Percentiles rank a stretch among this genome's conserved stretches.
Evolutionary conservation across 495 filamentous ascomycete species (phyloP).

Genomic region (Aspergillus taichungensis): DNA sequence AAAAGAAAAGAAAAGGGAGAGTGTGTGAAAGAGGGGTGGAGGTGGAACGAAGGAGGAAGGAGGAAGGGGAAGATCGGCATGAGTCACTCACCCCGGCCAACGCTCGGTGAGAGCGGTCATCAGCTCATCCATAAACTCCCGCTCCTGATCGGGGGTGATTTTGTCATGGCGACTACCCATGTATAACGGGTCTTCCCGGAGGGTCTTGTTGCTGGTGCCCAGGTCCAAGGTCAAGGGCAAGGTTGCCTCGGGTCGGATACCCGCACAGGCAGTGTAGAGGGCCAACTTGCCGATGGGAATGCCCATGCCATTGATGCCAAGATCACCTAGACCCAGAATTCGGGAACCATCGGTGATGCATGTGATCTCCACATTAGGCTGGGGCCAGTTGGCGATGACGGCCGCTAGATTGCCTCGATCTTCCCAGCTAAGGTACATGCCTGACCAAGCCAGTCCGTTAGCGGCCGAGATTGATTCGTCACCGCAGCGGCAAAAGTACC

Average conservation of each 20-base stretch:
- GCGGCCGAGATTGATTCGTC: constrained; percentile 22
- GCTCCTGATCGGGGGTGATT: constrained; percentile 69
- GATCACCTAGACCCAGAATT: constrained; percentile 90
- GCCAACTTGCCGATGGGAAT: constrained; percentile 95
- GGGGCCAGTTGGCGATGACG: constrained; percentile 85
- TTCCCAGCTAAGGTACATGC: constrained; percentile 84
- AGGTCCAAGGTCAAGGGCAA: constrained; percentile 87
- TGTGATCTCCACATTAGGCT: constrained; percentile 82
- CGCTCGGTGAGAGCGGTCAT: constrained; percentile 86
- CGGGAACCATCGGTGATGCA: constrained; percentile 95
- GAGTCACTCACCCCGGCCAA: constrained; percentile 59
- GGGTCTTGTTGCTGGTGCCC: constrained; percentile 81
- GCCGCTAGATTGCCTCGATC: constrained; percentile 75
- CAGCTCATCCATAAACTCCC: constrained; percentile 93
- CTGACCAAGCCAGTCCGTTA: constrained; percentile 24
- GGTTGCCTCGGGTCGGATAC: constrained; percentile 86
- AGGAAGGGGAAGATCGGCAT: constrained; percentile 6
- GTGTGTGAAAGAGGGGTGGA: no score
- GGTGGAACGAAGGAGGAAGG: no score
- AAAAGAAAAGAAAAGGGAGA: not conserved
- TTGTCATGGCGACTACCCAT: constrained; percentile 81
- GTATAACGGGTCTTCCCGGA: constrained; percentile 89
- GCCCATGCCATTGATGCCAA: constrained; percentile 95
- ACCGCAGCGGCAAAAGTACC: constrained; percentile 1
- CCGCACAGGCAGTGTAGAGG: constrained; percentile 91